A percentile compares a stretch with the other conserved stretches of the same genome.
phyloP scores from a whole-genome alignment of 2,329 filamentous ascomycete genomes.

The Verticillium zaregamsianum region DNA sequence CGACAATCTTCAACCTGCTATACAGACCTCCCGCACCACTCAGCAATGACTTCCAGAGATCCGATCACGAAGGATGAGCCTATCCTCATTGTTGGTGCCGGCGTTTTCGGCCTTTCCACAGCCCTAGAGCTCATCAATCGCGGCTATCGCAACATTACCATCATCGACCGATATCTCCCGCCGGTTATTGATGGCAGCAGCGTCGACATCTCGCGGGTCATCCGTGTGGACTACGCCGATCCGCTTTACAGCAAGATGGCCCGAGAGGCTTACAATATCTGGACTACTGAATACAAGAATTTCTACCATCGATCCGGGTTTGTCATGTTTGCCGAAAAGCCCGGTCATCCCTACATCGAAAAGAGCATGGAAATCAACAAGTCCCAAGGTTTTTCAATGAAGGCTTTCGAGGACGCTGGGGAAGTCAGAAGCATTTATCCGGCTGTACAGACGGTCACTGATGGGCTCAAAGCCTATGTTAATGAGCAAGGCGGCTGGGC shows the following conservation, averaged over 20 bases:
- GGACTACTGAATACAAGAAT: slow-evolving; percentile 19
- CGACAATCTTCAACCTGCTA: too few species aligned
- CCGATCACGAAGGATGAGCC: slow-evolving; percentile 8
- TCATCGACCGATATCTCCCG: slow-evolving; percentile 24
- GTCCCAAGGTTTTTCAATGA: slow-evolving; percentile 12
- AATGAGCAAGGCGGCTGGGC: slow-evolving; percentile 25
- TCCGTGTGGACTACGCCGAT: slow-evolving; percentile 29
- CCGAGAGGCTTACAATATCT: slow-evolving; percentile 22
- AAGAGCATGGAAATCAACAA: slow-evolving; percentile 11
- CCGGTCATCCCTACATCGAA: slow-evolving; percentile 9
- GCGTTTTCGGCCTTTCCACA: slow-evolving; percentile 45
- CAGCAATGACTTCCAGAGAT: neutral
- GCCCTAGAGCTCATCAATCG: slow-evolving; percentile 38
- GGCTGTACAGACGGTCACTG: slow-evolving; percentile 14
- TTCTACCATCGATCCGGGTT: slow-evolving; percentile 25
- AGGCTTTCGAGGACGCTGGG: slow-evolving; percentile 19
- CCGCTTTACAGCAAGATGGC: slow-evolving; percentile 22
- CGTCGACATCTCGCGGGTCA: slow-evolving; percentile 22
- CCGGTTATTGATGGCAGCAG: slow-evolving; percentile 16
- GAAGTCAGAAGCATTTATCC: slow-evolving; percentile 14
- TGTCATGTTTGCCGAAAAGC: slow-evolving; percentile 17
- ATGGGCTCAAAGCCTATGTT: slow-evolving; percentile 11
- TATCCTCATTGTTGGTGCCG: slow-evolving; percentile 42
- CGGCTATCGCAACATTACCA: slow-evolving; percentile 12
- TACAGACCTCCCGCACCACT: neutral